Evolutionary conservation across 345 rosid species (phyloP).

Genomic region (Leavenworthia alabamica): DNA sequence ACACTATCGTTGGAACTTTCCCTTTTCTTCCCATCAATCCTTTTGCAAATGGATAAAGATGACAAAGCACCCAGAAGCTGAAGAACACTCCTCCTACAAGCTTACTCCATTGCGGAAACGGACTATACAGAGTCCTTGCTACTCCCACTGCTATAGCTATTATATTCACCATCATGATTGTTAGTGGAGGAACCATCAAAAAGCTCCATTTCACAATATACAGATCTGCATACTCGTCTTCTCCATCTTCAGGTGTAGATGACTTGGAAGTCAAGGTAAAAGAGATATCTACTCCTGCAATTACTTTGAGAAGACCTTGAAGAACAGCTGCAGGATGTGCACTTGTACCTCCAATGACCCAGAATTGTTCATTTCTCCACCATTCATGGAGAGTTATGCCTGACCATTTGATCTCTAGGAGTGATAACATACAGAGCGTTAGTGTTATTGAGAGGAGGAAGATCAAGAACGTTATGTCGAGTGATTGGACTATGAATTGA

Average conservation of each 20-base stretch:
- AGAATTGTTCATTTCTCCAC: constrained; percentile 83
- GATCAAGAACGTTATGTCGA: constrained; percentile 44
- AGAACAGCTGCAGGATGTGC: constrained; percentile 76
- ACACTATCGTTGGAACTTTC: constrained; percentile 66
- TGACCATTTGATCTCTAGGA: constrained; percentile 76
- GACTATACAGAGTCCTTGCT: constrained; percentile 57
- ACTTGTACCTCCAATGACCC: constrained; percentile 81
- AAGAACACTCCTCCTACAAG: constrained; percentile 78
- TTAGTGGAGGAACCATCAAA: constrained; percentile 60
- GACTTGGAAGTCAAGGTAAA: constrained; percentile 70
- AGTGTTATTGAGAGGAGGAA: constrained; percentile 53
- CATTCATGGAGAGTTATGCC: constrained; percentile 76
- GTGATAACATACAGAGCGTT: constrained; percentile 53
- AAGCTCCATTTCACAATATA: constrained; percentile 64
- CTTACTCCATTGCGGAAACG: constrained; percentile 72
- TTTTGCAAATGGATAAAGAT: constrained; percentile 71
- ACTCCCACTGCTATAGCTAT: constrained; percentile 56
- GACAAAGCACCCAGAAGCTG: constrained; percentile 73
- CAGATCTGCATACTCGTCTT: constrained; percentile 58
- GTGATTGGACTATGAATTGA: constrained; percentile 66
- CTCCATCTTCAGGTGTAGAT: constrained; percentile 57
- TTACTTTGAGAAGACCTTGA: constrained; percentile 65
- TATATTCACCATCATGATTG: constrained; percentile 60
- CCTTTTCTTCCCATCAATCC: constrained; percentile 86
- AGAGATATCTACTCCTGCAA: constrained; percentile 70